phyloP scores from a whole-genome alignment of 2,329 filamentous ascomycete species.

The Leptosphaerulina australis region DNA sequence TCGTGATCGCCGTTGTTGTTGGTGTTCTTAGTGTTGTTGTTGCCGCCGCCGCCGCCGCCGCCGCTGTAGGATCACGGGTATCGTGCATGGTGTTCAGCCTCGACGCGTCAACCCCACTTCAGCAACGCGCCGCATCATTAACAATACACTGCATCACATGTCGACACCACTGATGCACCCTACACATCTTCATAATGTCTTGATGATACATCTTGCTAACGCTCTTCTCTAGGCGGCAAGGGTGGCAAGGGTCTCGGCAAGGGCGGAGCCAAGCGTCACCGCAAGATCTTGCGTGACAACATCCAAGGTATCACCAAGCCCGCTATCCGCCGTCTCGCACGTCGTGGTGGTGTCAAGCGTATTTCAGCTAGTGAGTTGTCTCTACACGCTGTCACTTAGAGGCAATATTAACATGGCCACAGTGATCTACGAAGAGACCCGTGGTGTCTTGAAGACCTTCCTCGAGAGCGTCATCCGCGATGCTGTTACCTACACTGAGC shows the following conservation, averaged over 20 bases:
- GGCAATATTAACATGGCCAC: slow-evolving; percentile 32
- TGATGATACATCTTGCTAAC: slow-evolving; percentile 39
- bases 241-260: slow-evolving; percentile 62
- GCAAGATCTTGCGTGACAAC: slow-evolving; percentile 62
- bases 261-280: slow-evolving; percentile 61
- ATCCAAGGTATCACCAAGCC: slow-evolving; percentile 63
- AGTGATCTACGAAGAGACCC: slow-evolving; percentile 82
- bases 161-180: slow-evolving; percentile 24
- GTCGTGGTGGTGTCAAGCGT: slow-evolving; percentile 61
- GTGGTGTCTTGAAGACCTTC: slow-evolving; percentile 78
- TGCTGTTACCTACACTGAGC: slow-evolving; percentile 78
- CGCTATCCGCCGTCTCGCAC: slow-evolving; percentile 60
- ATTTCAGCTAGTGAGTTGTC: slow-evolving; percentile 55
- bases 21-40: too few species aligned
- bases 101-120: slow-evolving; percentile 28
- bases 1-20: too few species aligned
- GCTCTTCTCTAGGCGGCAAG: slow-evolving; percentile 55
- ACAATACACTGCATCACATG: slow-evolving; percentile 21
- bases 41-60: slow-evolving; percentile 19
- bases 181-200: slow-evolving; percentile 3
- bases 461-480: slow-evolving; percentile 78
- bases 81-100: slow-evolving; percentile 30
- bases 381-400: background rate
- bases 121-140: slow-evolving; percentile 20
- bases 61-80: slow-evolving; percentile 15